Percentiles rank a stretch among this genome's conserved stretches.
These are phyloP conservation scores for Aspergillus awamori DNA, from an alignment of 2,329 filamentous ascomycete species.

Conservation along the genomic window DNA sequence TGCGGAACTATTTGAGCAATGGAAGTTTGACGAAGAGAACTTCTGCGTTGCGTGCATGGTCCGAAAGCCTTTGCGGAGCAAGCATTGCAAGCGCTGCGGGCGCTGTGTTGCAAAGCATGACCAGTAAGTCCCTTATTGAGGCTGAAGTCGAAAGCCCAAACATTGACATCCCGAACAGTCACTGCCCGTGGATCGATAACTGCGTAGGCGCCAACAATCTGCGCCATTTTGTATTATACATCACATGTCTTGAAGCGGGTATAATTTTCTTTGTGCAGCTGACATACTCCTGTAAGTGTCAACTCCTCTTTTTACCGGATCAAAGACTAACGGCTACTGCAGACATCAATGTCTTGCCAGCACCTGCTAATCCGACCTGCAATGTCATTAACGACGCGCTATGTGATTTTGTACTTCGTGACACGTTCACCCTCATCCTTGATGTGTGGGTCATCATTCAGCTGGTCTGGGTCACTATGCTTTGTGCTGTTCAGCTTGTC, in stretches of 20 bases:
- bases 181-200: slow-evolving; percentile 98
- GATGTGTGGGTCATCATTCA: slow-evolving; percentile 80
- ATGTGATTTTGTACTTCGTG: slow-evolving; percentile 76
- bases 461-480: slow-evolving; percentile 95
- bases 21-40: slow-evolving; percentile 91
- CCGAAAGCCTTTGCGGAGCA: slow-evolving; percentile 85
- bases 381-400: slow-evolving; percentile 73
- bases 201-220: slow-evolving; percentile 96
- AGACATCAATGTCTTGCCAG: slow-evolving; percentile 67
- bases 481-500: slow-evolving; percentile 88
- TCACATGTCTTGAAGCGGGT: slow-evolving; percentile 74
- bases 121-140: slow-evolving; percentile 65
- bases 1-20: slow-evolving; percentile 77
- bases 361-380: slow-evolving; percentile 60
- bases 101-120: slow-evolving; percentile 96
- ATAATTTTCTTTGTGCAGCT: slow-evolving; percentile 73
- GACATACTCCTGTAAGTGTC: slow-evolving; percentile 68
- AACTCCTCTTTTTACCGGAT: background rate
- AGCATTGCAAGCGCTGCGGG: slow-evolving; percentile 89
- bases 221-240: slow-evolving; percentile 90
- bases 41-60: slow-evolving; percentile 97
- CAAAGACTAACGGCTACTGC: slow-evolving; percentile 1
- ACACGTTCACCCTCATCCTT: slow-evolving; percentile 81
- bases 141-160: background rate
- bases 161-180: slow-evolving; percentile 55